phyloP scores from a whole-genome alignment of 2,329 filamentous ascomycete genomes.

The Alternaria hordeiaustralica region DNA sequence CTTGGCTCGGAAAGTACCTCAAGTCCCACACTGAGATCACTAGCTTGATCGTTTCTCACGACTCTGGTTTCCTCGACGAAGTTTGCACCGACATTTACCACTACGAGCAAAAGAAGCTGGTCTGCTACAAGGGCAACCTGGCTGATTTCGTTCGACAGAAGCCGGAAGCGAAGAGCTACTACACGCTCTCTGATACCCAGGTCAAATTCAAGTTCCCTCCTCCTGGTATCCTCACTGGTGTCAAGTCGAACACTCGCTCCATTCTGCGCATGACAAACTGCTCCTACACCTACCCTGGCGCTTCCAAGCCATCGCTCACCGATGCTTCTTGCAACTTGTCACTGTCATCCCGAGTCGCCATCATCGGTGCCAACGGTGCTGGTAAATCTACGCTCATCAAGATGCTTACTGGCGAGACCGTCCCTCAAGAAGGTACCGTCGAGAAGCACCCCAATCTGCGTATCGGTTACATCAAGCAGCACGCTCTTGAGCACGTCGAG shows the following conservation, averaged over 20 bases:
- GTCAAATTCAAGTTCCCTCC: slow-evolving; percentile 98
- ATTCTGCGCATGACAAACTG: slow-evolving; percentile 95
- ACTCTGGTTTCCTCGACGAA: slow-evolving; percentile 95
- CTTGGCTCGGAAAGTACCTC: slow-evolving; percentile 94
- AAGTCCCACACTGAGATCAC: slow-evolving; percentile 97
- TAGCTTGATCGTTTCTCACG: slow-evolving; percentile 96
- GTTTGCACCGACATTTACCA: slow-evolving; percentile 99
- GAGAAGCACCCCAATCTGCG: slow-evolving; percentile 98
- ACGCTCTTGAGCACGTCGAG: slow-evolving; percentile 97
- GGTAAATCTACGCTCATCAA: slow-evolving; percentile 99
- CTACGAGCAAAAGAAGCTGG: slow-evolving; percentile 97
- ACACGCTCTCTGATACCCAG: slow-evolving; percentile 86
- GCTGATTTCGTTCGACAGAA: slow-evolving; percentile 84
- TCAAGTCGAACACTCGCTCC: slow-evolving; percentile 92
- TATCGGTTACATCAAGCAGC: slow-evolving; percentile 99
- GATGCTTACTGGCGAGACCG: slow-evolving; percentile 88
- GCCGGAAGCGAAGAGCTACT: slow-evolving; percentile 97
- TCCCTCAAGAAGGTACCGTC: slow-evolving; percentile 83
- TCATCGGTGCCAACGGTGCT: slow-evolving; percentile 96
- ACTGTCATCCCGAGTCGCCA: slow-evolving; percentile 90
- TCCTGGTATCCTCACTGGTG: slow-evolving; percentile 89
- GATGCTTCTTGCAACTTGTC: slow-evolving; percentile 89
- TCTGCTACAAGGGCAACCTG: slow-evolving; percentile 82
- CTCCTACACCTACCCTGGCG: slow-evolving; percentile 91
- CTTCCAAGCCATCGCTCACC: slow-evolving; percentile 82